These are phyloP conservation scores for Talaromyces marneffei DNA, from an alignment of 2,329 filamentous ascomycete species.

Conservation along the genomic window DNA sequence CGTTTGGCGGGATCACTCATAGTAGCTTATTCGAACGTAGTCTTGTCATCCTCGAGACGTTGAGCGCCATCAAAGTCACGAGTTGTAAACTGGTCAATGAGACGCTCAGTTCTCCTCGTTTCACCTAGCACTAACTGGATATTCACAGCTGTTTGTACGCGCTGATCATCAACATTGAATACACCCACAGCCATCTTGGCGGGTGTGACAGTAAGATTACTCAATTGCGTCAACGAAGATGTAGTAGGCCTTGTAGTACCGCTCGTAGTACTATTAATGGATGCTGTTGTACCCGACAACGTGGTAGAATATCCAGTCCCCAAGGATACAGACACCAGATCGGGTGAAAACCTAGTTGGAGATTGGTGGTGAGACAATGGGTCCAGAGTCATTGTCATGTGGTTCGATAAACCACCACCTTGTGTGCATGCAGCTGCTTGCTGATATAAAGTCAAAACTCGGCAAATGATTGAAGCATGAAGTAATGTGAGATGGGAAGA, in stretches of 20 bases:
- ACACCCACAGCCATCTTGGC: neutral
- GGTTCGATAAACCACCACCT: neutral
- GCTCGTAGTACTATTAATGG: neutral
- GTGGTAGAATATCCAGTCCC: neutral
- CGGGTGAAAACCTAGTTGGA: neutral
- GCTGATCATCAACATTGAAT: neutral
- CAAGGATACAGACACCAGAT: neutral
- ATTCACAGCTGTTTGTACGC: neutral
- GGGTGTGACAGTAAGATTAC: neutral
- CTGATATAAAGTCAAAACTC: neutral
- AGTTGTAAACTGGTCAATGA: neutral
- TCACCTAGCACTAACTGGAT: neutral
- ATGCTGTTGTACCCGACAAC: neutral
- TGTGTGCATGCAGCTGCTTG: neutral
- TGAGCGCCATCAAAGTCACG: neutral
- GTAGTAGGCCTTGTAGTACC: neutral
- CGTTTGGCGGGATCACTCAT: conserved; percentile 36
- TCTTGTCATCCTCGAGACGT: neutral
- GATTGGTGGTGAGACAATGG: neutral
- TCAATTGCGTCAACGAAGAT: neutral
- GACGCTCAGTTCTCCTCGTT: neutral
- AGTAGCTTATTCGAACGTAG: neutral
- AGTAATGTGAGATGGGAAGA: neutral
- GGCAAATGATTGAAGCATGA: neutral
- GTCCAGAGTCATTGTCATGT: neutral